Evolutionary conservation across 1,284 basidiomycete species (phyloP), one percentile per base, ranked within the genome.

Genomic region (Phylloboletellus chloephorus): DNA sequence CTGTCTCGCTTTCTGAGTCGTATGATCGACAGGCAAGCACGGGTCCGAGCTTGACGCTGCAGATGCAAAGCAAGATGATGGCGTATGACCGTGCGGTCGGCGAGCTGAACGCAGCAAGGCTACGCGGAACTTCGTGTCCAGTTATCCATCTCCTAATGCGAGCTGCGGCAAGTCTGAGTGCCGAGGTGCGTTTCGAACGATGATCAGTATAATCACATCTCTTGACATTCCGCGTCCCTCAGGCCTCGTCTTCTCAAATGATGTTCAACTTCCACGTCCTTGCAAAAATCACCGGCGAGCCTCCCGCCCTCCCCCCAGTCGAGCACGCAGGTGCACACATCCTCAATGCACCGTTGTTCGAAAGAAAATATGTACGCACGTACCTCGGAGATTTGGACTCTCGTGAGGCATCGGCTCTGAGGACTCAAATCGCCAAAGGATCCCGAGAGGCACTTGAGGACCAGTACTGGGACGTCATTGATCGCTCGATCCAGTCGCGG

Each of bases 51-150:
- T 67, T 81, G 16, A 79, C 73, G 15, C 62, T 87, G 36, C 81
- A 87, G 53, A 84, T 90, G 76, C 93, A 95, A 65, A 83, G 77
- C 61, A 91, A 91, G 67, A 94, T 95, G 90, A 88, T 94, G 79
- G 82, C 80, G n/a, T 97, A 95, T 61, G 88, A 91, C 64, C 78
- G 79, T 42, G 81, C 88, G 22, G 71, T 95, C 30, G 67, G 74
- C 12, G 78, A 86, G 23, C 65, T 92, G 34, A 93, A 90, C 60
- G 67, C 76, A 34, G 76, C 87, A 6, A 71, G 89, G 32, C 68
- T 84, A 11, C 75, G 81, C 12, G 82, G 78, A 5, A 79, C 72
- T 7, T 83, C 86, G 0, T 90, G 76, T 57, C 86, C 85, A 3
- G 71, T 91, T 42, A 66, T 90, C 5, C 82, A 88, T 49, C 67